Percentiles rank a stretch among this genome's conserved stretches.
Evolutionary conservation across 371 early-diverging fungal species (phyloP).

Genomic region (Apophysomyces sp.): DNA sequence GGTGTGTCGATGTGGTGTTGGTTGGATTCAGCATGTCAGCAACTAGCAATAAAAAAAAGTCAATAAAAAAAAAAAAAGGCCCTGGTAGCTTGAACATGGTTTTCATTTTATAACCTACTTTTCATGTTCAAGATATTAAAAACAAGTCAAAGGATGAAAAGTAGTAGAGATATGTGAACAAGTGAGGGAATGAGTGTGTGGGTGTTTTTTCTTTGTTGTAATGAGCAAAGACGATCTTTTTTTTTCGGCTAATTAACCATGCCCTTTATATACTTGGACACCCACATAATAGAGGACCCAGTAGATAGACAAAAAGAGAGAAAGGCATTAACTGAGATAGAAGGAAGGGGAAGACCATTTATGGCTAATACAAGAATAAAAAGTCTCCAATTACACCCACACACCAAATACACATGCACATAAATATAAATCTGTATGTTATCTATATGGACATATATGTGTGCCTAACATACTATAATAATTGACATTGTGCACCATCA

Average conservation of each 20-base stretch:
- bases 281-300: too few relatives aligned
- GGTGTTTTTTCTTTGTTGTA: background rate
- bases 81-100: too few relatives aligned
- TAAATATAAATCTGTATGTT: constrained; percentile 2
- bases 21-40: constrained; percentile 47
- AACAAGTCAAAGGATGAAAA: background rate
- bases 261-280: constrained; percentile 1
- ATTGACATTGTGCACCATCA: background rate
- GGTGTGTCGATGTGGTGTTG: constrained; percentile 4
- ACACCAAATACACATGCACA: background rate
- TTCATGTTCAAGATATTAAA: constrained; percentile 22
- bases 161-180: background rate
- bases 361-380: constrained; percentile 1
- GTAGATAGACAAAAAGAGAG: background rate
- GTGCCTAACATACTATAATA: background rate
- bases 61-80: too few relatives aligned
- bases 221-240: background rate
- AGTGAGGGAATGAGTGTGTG: background rate
- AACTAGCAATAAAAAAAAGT: constrained; percentile 14
- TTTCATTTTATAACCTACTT: constrained; percentile 17
- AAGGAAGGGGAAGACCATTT: background rate
- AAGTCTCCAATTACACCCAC: background rate
- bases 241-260: background rate
- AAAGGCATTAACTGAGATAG: too few relatives aligned
- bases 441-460: constrained; percentile 1